Evolutionary conservation across 768 basidiomycete species (phyloP).

Genomic region (Suillus alpinus): DNA sequence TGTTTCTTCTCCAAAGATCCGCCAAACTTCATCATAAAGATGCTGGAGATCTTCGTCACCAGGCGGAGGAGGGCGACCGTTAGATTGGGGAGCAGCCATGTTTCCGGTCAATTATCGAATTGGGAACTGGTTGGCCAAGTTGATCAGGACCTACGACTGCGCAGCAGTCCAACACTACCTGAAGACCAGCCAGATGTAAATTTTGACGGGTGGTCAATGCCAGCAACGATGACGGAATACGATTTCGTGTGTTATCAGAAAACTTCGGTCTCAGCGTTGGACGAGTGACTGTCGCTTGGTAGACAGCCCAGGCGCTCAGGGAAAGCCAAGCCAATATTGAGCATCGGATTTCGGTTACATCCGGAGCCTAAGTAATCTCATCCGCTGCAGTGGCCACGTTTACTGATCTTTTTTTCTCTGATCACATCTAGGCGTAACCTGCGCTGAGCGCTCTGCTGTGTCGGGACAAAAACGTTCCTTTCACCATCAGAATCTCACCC

Average conservation of each 20-base stretch:
- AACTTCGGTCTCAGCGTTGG: neutral
- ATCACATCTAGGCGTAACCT: neutral
- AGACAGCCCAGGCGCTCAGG: neutral
- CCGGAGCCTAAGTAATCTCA: neutral
- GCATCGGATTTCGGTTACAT: neutral
- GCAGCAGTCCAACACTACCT: neutral
- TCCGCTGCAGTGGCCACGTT: neutral
- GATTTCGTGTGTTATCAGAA: neutral
- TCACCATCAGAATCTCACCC: neutral
- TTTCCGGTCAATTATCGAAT: conserved; percentile 8
- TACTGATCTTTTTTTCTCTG: neutral
- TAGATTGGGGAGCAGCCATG: conserved; percentile 38
- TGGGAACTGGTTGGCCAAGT: neutral
- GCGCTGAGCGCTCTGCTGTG: neutral
- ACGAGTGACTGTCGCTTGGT: neutral
- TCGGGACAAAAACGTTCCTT: neutral
- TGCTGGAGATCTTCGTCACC: conserved; percentile 71
- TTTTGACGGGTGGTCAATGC: neutral
- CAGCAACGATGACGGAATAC: neutral
- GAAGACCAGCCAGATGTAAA: neutral
- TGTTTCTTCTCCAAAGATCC: conserved; percentile 55
- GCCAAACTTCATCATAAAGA: conserved; percentile 75
- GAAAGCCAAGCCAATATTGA: neutral
- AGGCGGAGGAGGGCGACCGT: conserved; percentile 39
- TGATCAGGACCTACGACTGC: conserved; percentile 8